phyloP scores from a whole-genome alignment of 202 grass and related monocot genomes.

The Panicum virgatum region DNA sequence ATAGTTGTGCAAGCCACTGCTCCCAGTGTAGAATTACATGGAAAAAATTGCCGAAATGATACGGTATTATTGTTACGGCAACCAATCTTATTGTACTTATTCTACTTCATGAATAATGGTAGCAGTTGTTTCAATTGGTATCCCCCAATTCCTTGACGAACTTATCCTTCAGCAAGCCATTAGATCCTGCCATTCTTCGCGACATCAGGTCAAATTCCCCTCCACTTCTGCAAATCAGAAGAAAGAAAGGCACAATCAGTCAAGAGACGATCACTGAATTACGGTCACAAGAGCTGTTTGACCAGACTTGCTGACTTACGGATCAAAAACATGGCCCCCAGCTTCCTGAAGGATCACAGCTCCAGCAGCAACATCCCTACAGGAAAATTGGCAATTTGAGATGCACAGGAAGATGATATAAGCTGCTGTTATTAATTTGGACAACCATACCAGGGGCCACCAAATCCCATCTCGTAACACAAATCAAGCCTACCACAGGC shows the following conservation, averaged over 20 bases:
- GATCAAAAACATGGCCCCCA: constrained; percentile 88
- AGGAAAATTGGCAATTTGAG: constrained; percentile 28
- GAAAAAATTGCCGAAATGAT: not conserved
- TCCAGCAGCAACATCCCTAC: constrained; percentile 93
- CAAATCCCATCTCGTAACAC: constrained; percentile 96
- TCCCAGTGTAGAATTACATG: constrained; percentile 12
- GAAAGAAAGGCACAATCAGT: not conserved
- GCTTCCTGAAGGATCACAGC: constrained; percentile 93
- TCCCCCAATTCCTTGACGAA: constrained; percentile 61
- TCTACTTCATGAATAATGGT: not conserved
- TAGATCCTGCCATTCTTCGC: constrained; percentile 77
- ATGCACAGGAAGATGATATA: not conserved
- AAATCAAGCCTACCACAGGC: constrained; percentile 96
- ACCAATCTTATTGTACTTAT: constrained; percentile 17
- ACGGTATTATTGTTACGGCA: not conserved
- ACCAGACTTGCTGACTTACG: constrained; percentile 49
- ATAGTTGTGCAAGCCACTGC: not conserved
- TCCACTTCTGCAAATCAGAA: constrained; percentile 57
- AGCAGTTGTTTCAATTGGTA: constrained; percentile 29
- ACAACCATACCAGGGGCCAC: constrained; percentile 78
- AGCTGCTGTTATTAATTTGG: not conserved
- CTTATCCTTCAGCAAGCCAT: constrained; percentile 70
- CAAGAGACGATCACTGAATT: not conserved
- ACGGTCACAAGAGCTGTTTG: not conserved
- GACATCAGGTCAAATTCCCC: constrained; percentile 80